These are phyloP conservation scores for Celoporthe dispersa DNA, from an alignment of 2,329 filamentous ascomycete genomes.

Conservation along the genomic window DNA sequence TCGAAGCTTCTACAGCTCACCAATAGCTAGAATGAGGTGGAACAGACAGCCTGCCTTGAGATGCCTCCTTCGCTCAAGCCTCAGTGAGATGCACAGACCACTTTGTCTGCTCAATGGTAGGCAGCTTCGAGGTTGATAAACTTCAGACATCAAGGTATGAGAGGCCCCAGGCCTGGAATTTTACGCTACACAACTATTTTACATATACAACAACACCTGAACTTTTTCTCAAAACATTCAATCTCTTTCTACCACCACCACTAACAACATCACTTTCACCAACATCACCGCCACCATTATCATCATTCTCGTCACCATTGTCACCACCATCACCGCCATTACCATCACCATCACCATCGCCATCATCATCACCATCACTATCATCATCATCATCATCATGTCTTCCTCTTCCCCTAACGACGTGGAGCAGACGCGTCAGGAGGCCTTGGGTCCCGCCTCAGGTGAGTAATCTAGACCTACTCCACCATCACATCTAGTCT, in stretches of 20 bases:
- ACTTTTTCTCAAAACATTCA: neutral
- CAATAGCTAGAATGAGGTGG: neutral
- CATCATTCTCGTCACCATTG: too few relatives aligned
- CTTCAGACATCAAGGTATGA: neutral
- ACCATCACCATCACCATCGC: neutral
- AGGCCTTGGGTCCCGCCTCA: neutral
- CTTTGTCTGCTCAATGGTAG: neutral
- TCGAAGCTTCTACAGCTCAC: neutral
- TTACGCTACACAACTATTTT: neutral
- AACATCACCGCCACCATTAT: neutral
- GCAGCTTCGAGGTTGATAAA: neutral
- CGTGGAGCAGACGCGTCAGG: neutral
- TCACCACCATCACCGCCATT: neutral
- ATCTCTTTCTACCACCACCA: neutral
- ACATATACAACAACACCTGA: neutral
- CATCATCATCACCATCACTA: neutral
- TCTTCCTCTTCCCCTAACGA: neutral
- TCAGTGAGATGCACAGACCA: neutral
- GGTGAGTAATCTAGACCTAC: neutral
- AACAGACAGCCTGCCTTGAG: neutral
- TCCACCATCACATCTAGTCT: neutral
- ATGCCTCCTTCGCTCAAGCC: neutral
- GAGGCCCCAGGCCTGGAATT: neutral
- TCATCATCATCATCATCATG: neutral
- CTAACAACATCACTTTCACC: neutral